Evolutionary conservation across 352 stramenopile species (phyloP).

Genomic region (Blastocystis sp.): DNA sequence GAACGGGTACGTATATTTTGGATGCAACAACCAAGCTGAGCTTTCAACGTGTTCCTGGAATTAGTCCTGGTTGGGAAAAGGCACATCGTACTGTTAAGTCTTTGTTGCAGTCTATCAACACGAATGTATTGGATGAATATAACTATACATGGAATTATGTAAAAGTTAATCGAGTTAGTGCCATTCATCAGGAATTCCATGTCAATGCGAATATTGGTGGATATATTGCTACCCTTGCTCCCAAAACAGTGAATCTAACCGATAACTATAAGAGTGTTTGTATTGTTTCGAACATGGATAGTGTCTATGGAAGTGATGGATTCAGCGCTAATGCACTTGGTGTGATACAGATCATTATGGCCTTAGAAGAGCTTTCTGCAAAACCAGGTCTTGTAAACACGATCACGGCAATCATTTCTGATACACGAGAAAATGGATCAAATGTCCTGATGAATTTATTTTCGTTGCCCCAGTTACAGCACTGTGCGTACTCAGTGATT

Average conservation of each 20-base stretch:
- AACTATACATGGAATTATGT: not conserved
- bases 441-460: conserved; percentile 30
- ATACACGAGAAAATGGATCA: conserved; percentile 19
- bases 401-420: not conserved
- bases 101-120: not conserved
- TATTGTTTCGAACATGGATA: conserved; percentile 34
- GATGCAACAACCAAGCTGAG: not conserved
- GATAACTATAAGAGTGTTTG: not conserved
- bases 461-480: not conserved
- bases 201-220: conserved; percentile 17
- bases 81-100: not conserved
- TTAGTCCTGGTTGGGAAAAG: not conserved
- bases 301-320: conserved; percentile 49
- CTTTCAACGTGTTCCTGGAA: conserved; percentile 30
- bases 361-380: conserved; percentile 8
- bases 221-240: conserved; percentile 39
- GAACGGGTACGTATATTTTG: conserved; percentile 23
- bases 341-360: conserved; percentile 15
- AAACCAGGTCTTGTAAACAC: not conserved
- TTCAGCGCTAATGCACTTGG: conserved; percentile 17
- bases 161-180: not conserved
- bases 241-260: not conserved
- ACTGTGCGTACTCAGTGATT: conserved; percentile 1
- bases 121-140: not conserved
- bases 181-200: not conserved